These are phyloP conservation scores for Dictyostelium capitatum DNA, from an alignment of 78 protist species.

Conservation along the genomic window DNA sequence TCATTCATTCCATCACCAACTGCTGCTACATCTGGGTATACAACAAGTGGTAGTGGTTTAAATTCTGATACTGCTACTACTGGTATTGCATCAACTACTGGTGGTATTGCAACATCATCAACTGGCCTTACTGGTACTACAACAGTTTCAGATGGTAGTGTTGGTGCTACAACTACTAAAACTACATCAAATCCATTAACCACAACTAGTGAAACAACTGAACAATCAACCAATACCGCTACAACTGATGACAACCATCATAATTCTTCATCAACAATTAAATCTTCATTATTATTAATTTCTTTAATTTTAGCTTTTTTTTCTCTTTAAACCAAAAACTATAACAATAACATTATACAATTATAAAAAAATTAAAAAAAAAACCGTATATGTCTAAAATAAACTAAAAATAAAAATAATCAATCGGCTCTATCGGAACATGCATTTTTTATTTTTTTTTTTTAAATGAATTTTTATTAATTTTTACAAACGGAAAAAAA, in stretches of 20 bases:
- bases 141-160: not conserved
- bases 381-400: too few relatives aligned
- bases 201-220: not conserved
- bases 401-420: too few relatives aligned
- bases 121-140: not conserved
- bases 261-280: not conserved
- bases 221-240: not conserved
- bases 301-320: slow-evolving; percentile 8
- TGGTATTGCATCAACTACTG: not conserved
- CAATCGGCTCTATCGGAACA: too few relatives aligned
- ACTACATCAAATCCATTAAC: slow-evolving; percentile 1
- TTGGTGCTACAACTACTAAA: not conserved
- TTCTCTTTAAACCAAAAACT: not conserved
- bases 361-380: too few relatives aligned
- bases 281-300: not conserved
- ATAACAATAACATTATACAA: not conserved
- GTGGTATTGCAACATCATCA: not conserved
- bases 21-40: not conserved
- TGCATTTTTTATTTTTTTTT: too few relatives aligned
- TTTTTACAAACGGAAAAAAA: too few relatives aligned
- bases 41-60: not conserved
- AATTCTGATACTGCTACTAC: not conserved
- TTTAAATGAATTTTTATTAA: too few relatives aligned
- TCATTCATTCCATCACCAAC: not conserved
- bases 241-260: not conserved